These are phyloP conservation scores for Rhodotorula mucilaginosa DNA, from an alignment of 1,284 basidiomycete species.

Conservation along the genomic window DNA sequence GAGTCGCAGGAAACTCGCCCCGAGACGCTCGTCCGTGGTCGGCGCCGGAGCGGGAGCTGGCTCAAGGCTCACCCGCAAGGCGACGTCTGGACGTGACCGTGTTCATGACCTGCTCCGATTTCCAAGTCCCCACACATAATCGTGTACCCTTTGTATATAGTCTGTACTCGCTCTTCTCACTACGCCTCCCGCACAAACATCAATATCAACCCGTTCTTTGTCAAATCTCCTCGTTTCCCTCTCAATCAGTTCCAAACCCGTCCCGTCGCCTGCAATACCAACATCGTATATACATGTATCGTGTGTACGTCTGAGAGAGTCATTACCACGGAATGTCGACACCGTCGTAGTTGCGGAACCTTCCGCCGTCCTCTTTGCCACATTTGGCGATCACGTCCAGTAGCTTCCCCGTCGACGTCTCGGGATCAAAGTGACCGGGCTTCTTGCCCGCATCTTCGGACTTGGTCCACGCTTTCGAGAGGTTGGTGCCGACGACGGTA, in stretches of 20 bases:
- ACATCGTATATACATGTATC: background rate
- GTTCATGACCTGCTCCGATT: background rate
- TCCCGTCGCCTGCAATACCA: background rate
- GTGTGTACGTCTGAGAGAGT: background rate
- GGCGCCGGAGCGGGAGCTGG: constrained; percentile 6
- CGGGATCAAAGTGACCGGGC: constrained; percentile 49
- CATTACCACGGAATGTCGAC: constrained; percentile 41
- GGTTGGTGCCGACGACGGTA: constrained; percentile 43
- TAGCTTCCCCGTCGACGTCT: constrained; percentile 61
- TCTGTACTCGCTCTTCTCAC: background rate
- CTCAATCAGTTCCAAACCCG: background rate
- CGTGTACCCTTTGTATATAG: background rate
- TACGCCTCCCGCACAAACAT: background rate
- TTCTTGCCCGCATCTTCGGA: constrained; percentile 38
- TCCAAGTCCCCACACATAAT: too few species aligned
- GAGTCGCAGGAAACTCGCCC: too few species aligned
- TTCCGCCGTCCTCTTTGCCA: constrained; percentile 58
- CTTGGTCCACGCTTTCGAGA: constrained; percentile 43
- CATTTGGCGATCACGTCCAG: constrained; percentile 56
- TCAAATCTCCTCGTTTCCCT: background rate
- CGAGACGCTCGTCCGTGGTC: background rate
- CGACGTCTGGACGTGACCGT: constrained; percentile 4
- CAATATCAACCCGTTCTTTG: background rate
- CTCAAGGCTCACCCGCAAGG: background rate
- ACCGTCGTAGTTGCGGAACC: constrained; percentile 53